Evolutionary conservation across 805 yeast genomes (phyloP), one percentile per base, ranked within the genome.

Genomic region (Yamadazyma ubonensis): DNA sequence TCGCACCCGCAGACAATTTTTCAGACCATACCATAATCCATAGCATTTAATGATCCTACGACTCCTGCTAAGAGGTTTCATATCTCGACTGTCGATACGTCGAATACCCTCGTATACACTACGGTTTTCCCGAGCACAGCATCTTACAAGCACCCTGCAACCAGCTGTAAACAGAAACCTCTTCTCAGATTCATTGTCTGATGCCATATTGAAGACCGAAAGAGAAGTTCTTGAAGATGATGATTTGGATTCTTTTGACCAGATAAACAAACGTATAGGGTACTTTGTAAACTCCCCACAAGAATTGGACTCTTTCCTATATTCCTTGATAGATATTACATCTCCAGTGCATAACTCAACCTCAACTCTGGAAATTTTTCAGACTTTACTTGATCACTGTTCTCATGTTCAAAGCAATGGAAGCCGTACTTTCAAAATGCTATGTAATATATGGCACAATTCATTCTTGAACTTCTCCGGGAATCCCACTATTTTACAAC

Each of bases 391-490:
- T 6, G 30, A 37, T 37, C 17, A 19, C 14, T 21, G 30, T 23
- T 11, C 28, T 22, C 27, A 21, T 4, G 22, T 28, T 10, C n/a
- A 18, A 17, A 15, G 18, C n/a, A 26, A 35, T 7, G 16, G n/a
- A 16, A 26, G 18, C 14, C 12, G 18, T 4, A 23, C 16, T 5
- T 34, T 39, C 17, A 6, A 29, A 5, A 29, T 45, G 5, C 25
- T 39, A 4, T 45, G 59, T 31, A 50, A 49, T 17, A 46, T 53
- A 10, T 63, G 69, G 68, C 42, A 43, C 12, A 33, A 38, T 5
- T 51, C 53, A 4, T 62, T 33, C 15, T 4, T 15, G 45, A 41
- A 17, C 29, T 26, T 6, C 29, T 29, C 25, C 6, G 19, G 42
- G 12, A 34, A 26, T 1, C 30, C 35, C 2, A 28, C 51, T 6